Base-by-base conservation (phyloP, 352 stramenopile species). In the Globisporangium solare region DNA sequence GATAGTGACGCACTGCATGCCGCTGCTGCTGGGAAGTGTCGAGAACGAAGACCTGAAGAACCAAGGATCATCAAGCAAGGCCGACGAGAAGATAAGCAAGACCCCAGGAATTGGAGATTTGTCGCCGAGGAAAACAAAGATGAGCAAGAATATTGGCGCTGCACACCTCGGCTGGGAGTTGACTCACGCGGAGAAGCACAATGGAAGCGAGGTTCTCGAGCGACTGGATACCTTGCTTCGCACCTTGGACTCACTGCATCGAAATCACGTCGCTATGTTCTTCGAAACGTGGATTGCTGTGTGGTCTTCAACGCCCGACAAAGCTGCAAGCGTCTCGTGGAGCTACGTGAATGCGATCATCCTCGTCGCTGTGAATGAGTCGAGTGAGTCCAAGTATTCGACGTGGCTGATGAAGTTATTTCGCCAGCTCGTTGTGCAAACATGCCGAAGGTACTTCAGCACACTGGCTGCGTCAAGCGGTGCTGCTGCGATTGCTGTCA, bases 11-110 rank as follows among this genome's bases (percentile, higher is more conserved):
- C 45, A 67, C 12, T 73, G 86, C 52, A 74, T 81, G 62, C 54
- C 66, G 21, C 63, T 86, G 18, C 55, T 94, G 5, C 63, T 94
- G 18, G 83, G 83, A 14, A 59, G 64, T 50, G 45, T 64, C 24
- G 46, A 66, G 22, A 64, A 73, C 20, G 61, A 48, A 27, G 64
- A 61, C 22, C 46, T 63, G n/a, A 49, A 65, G 55, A 49, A 40
- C 48, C 37, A 47, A 51, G 39, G 32, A 42, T 50, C 18, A 18
- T 20, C 37, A 50, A 68, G n/a, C 69, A 71, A 56, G 40, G 47
- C 24, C 5, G 39, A 13, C 21, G 37, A n/a, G 15, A n/a, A 21
- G 21, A 49, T 3, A n/a, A 50, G 45, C 24, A 46, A 14, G 15
- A 22, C 15, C 31, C 35, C 24, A 45, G 45, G 46, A 17, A 31